Base-by-base conservation (phyloP, 1,139 yeast species). In the Taphrina populina region DNA sequence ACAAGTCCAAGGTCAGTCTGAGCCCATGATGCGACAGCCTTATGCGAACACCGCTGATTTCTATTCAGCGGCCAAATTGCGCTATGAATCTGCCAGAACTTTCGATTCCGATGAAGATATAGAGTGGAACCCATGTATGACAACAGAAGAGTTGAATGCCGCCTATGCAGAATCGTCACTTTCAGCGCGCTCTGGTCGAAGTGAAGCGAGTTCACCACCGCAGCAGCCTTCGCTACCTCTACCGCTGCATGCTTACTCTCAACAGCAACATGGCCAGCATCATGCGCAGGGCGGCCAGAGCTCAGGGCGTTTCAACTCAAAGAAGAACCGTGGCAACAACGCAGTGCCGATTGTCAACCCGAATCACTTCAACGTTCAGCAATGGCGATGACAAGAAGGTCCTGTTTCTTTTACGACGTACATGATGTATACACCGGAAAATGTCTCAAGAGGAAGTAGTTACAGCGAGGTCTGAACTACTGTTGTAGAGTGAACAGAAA, bases 41-140 rank as follows among this genome's bases (percentile, higher is more conserved):
- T n/a, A n/a, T n/a, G n/a, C n/a, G n/a, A n/a, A n/a, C n/a, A n/a
- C n/a, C n/a, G n/a, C n/a, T n/a, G n/a, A n/a, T n/a, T n/a, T n/a
- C n/a, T 21, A 13, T 13, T 11, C 21, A 41, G 49, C 21, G 17
- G 56, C 56, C 17, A 44, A 43, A 26, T 26, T 35, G 17, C 35
- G 56, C 27, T 52, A 52, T 30, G 81, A 82, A 63, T 76, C 82
- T 41, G 80, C 81, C 63, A 77, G 84, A 62, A 82, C 86, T 32
- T 82, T 84, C 68, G 88, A 82, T 62, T 66, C 76, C 43, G 88
- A 81, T 66, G 85, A 84, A 61, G 90, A 84, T 67, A 66, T 78
- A 61, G 88, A 82, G 69, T 84, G 84, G 68, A 81, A 85, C 63
- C 88, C 88, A 15, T 64, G 70, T 59, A 33, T 62, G 51, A 67